phyloP scores from a whole-genome alignment of 2,329 filamentous ascomycete genomes.

The Fusarium sp. region DNA sequence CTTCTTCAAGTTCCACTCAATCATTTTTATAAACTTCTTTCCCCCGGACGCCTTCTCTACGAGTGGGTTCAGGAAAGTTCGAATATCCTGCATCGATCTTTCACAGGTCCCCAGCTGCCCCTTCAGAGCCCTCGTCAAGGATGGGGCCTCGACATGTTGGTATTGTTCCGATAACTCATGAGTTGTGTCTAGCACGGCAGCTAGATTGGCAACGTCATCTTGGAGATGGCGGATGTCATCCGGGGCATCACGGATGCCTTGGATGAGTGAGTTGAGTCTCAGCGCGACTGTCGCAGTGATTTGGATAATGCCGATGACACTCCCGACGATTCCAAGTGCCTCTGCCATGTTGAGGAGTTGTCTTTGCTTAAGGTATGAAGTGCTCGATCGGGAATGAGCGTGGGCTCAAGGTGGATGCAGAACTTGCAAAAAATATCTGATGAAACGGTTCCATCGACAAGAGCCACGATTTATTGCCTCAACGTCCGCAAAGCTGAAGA shows the following conservation, averaged over 20 bases:
- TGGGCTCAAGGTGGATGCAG: not conserved
- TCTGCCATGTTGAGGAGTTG: not conserved
- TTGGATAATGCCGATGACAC: not conserved
- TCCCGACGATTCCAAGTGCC: not conserved
- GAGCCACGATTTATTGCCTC: not conserved
- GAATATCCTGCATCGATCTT: not conserved
- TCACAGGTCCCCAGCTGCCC: not conserved
- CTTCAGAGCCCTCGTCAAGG: not conserved
- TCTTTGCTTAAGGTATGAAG: no score
- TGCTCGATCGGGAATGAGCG: not conserved
- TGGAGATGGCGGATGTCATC: not conserved
- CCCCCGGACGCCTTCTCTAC: not conserved
- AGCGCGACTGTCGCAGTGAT: not conserved
- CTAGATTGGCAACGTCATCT: not conserved
- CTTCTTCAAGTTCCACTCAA: not conserved
- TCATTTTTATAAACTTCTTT: not conserved
- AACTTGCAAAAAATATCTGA: not conserved
- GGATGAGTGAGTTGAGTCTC: not conserved
- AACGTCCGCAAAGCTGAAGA: not conserved
- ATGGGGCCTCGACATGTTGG: not conserved
- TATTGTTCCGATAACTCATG: not conserved
- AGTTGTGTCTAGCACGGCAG: not conserved
- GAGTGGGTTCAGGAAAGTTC: not conserved
- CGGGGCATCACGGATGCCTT: not conserved
- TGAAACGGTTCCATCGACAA: not conserved